phyloP scores from a whole-genome alignment of 208 protist genomes.

The Porcisia deanei region DNA sequence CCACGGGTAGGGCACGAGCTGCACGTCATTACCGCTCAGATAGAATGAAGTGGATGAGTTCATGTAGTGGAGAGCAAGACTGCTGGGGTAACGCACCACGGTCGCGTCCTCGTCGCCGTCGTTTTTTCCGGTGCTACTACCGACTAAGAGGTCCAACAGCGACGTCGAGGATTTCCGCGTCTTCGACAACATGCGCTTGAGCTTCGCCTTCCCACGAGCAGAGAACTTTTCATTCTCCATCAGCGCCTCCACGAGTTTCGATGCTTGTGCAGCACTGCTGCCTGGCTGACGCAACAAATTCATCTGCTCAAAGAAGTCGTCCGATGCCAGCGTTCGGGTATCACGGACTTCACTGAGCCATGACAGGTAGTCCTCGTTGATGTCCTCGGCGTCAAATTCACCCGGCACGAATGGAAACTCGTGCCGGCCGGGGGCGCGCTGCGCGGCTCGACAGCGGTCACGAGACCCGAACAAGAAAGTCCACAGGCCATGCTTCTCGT shows the following conservation, averaged over 20 bases:
- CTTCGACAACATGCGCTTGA: conserved; percentile 16
- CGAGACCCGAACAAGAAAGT: conserved; percentile 10
- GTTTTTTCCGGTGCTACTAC: background rate
- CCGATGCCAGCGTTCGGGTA: conserved; percentile 27
- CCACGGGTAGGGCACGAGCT: conserved; percentile 26
- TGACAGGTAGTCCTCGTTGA: conserved; percentile 18
- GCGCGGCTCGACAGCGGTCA: conserved; percentile 13
- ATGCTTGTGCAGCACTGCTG: conserved; percentile 2
- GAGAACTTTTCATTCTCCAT: conserved; percentile 5
- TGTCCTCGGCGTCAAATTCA: conserved; percentile 9
- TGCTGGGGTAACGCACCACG: conserved; percentile 9
- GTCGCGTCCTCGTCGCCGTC: background rate
- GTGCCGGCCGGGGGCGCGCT: background rate
- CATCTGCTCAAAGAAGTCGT: conserved; percentile 46
- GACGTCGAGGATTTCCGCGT: background rate
- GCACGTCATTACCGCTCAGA: conserved; percentile 14
- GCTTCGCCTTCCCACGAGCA: conserved; percentile 13
- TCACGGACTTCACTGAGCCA: conserved; percentile 26
- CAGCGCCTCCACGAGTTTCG: conserved; percentile 5
- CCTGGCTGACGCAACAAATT: conserved; percentile 32
- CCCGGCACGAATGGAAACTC: conserved; percentile 14
- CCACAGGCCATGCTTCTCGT: conserved; percentile 1
- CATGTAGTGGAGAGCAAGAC: conserved; percentile 1
- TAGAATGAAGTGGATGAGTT: background rate
- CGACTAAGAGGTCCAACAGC: background rate